These are phyloP conservation scores for Talaromyces sp. DNA, from an alignment of 2,329 filamentous ascomycete genomes.

Conservation along the genomic window DNA sequence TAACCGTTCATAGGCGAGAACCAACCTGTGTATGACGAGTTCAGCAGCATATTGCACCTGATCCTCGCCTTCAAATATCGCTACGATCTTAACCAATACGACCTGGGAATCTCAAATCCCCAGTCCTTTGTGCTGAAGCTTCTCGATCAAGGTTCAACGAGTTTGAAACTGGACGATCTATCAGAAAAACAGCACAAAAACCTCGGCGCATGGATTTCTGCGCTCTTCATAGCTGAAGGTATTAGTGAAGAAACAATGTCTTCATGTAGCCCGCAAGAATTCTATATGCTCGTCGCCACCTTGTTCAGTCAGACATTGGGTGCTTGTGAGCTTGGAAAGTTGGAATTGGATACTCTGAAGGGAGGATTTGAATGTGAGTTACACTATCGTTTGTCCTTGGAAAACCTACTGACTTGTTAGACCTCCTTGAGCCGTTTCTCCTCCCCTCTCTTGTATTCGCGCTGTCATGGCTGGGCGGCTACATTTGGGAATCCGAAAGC, in stretches of 20 bases:
- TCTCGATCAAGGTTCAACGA: constrained; percentile 43
- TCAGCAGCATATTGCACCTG: constrained; percentile 56
- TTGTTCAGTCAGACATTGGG: constrained; percentile 57
- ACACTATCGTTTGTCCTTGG: not conserved
- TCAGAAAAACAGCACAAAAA: constrained; percentile 53
- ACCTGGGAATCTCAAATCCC: constrained; percentile 47
- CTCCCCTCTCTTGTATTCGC: constrained; percentile 57
- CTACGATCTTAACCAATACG: constrained; percentile 48
- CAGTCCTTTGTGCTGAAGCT: constrained; percentile 55
- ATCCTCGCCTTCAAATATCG: constrained; percentile 55
- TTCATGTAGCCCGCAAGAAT: constrained; percentile 59
- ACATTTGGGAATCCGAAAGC: constrained; percentile 47
- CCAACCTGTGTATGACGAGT: constrained; percentile 62
- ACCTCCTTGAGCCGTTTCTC: constrained; percentile 59
- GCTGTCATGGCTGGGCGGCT: constrained; percentile 54
- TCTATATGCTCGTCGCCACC: constrained; percentile 58
- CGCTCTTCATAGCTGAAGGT: constrained; percentile 58
- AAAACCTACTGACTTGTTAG: constrained; percentile 24
- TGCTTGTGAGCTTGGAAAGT: constrained; percentile 51
- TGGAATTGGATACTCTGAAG: constrained; percentile 56
- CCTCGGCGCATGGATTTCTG: constrained; percentile 56
- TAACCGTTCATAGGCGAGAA: constrained; percentile 46
- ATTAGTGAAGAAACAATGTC: constrained; percentile 62
- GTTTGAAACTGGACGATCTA: constrained; percentile 46
- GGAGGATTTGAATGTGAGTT: constrained; percentile 57